phyloP scores from a whole-genome alignment of 257 asterid genomes.

The Gentiana straminea region DNA sequence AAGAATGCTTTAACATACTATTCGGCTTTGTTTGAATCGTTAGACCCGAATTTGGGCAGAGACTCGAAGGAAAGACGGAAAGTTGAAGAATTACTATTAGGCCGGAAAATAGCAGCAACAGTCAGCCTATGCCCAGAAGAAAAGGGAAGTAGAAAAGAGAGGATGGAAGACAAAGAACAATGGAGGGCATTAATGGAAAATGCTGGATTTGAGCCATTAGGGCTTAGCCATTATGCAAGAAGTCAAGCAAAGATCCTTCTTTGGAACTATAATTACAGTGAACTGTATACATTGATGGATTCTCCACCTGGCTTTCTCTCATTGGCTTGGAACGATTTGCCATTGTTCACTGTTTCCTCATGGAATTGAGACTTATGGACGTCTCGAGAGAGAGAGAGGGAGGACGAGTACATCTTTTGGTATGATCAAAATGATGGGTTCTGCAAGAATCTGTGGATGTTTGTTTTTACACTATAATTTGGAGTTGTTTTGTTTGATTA shows the following conservation, averaged over 20 bases:
- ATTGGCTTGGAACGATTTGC: slow-evolving; percentile 81
- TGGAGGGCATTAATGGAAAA: slow-evolving; percentile 75
- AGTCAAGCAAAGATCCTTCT: slow-evolving; percentile 84
- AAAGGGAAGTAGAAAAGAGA: slow-evolving; percentile 28
- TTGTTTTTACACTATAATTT: no score
- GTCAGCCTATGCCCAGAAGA: slow-evolving; percentile 62
- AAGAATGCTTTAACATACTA: slow-evolving; percentile 62
- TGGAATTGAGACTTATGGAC: slow-evolving; percentile 43
- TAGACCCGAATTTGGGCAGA: slow-evolving; percentile 56
- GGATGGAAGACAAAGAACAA: slow-evolving; percentile 73
- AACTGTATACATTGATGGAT: slow-evolving; percentile 48
- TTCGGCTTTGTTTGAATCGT: slow-evolving; percentile 68
- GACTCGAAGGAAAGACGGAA: slow-evolving; percentile 63
- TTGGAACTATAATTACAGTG: slow-evolving; percentile 71
- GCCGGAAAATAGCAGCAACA: slow-evolving; percentile 55
- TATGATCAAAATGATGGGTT: no score
- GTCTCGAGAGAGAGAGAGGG: no score
- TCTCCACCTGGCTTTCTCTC: slow-evolving; percentile 75
- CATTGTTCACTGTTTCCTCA: slow-evolving; percentile 80
- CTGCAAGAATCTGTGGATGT: no score
- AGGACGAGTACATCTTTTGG: no score
- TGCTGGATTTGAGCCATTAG: slow-evolving; percentile 61
- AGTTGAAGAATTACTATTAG: slow-evolving; percentile 55
- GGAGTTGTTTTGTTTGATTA: no score
- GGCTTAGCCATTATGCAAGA: slow-evolving; percentile 74